Conservation (phyloP, 148 eudicot genomes). For the Amaranthus hypochondriacus region DNA sequence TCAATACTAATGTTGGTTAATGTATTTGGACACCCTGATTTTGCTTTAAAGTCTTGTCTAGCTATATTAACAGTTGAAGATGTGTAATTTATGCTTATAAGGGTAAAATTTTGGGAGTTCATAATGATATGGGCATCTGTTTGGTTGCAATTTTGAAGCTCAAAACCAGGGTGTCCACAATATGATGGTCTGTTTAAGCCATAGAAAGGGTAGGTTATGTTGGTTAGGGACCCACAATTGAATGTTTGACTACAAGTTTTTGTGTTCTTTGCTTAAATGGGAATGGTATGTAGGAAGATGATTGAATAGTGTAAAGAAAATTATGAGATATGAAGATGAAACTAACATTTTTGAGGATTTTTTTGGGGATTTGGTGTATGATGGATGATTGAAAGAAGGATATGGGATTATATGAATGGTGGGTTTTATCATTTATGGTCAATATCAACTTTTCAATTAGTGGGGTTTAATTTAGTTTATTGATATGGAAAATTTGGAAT, state of each 20-base stretch:
- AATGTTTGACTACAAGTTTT: slow-evolving; percentile 21
- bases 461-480: too few species aligned
- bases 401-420: too few species aligned
- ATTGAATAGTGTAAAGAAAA: slow-evolving; percentile 4
- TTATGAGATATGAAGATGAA: background rate
- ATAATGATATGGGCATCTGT: background rate
- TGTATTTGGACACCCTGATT: slow-evolving; percentile 20
- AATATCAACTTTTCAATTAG: too few species aligned
- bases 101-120: slow-evolving; percentile 9
- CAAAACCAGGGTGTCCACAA: slow-evolving; percentile 29
- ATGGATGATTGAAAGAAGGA: too few species aligned
- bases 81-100: background rate
- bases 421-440: too few species aligned
- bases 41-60: slow-evolving; percentile 11
- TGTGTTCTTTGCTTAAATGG: slow-evolving; percentile 19
- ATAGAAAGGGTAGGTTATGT: slow-evolving; percentile 24
- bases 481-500: too few species aligned
- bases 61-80: slow-evolving; percentile 10
- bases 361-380: too few species aligned
- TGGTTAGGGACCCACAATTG: slow-evolving; percentile 23
- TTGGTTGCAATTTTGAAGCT: slow-evolving; percentile 20
- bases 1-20: slow-evolving; percentile 10
- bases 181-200: slow-evolving; percentile 18
- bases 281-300: slow-evolving; percentile 16
- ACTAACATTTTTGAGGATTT: background rate